These are phyloP conservation scores for Paulownia fortunei DNA, from an alignment of 257 asterid species.

Conservation along the genomic window DNA sequence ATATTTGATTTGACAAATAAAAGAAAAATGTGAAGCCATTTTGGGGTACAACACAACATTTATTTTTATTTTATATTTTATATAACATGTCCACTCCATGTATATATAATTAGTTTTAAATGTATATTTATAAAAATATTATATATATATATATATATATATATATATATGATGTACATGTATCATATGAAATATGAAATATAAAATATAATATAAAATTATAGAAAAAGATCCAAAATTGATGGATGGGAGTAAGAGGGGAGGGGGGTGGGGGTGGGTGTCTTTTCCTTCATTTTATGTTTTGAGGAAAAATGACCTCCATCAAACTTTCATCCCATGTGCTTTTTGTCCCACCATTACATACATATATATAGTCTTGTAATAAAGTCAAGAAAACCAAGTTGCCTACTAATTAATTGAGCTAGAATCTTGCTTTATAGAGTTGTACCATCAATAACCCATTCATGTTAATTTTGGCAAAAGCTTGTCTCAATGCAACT, in stretches of 20 bases:
- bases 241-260: too few species aligned
- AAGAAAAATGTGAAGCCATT: neutral
- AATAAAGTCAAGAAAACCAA: neutral
- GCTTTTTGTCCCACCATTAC: slow-evolving; percentile 32
- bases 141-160: too few species aligned
- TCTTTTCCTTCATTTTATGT: slow-evolving; percentile 8
- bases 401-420: slow-evolving; percentile 7
- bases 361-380: neutral
- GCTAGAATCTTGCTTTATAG: neutral
- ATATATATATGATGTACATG: too few species aligned
- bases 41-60: neutral
- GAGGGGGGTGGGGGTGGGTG: too few species aligned
- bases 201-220: too few species aligned
- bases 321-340: slow-evolving; percentile 26
- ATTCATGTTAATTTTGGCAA: neutral
- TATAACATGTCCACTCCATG: too few species aligned
- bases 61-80: too few species aligned
- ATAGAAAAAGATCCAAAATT: too few species aligned
- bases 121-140: too few species aligned
- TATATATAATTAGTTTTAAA: too few species aligned
- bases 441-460: neutral
- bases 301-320: neutral
- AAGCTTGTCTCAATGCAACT: slow-evolving; percentile 4
- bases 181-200: too few species aligned
- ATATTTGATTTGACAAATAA: neutral